phyloP scores from a whole-genome alignment of 306 rosid genomes.

The Glycine latifolia region DNA sequence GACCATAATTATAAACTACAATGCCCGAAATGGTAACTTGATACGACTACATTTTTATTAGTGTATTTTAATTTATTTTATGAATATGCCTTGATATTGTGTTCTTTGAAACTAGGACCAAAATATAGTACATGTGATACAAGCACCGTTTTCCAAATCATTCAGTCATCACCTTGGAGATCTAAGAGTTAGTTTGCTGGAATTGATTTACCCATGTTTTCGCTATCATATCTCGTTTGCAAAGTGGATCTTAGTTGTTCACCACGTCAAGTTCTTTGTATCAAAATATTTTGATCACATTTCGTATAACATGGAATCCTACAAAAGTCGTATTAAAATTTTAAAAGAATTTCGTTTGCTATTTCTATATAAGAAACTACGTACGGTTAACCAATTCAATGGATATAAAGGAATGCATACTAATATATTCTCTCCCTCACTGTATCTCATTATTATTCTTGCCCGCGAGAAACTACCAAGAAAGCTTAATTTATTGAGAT shows the following conservation, averaged over 20 bases:
- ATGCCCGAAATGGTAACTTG: not conserved
- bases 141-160: not conserved
- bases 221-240: slow-evolving; percentile 31
- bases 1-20: not conserved
- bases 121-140: slow-evolving; percentile 4
- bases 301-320: slow-evolving; percentile 26
- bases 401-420: not conserved
- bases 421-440: not conserved
- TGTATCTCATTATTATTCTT: slow-evolving; percentile 35
- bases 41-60: not conserved
- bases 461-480: slow-evolving; percentile 43
- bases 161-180: slow-evolving; percentile 16
- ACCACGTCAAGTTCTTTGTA: slow-evolving; percentile 40
- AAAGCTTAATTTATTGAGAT: slow-evolving; percentile 8
- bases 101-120: slow-evolving; percentile 28
- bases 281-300: slow-evolving; percentile 35
- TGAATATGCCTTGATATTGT: slow-evolving; percentile 4
- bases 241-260: slow-evolving; percentile 48
- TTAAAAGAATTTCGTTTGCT: not conserved
- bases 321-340: slow-evolving; percentile 17
- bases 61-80: not conserved
- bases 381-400: slow-evolving; percentile 5
- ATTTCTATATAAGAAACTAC: too few species aligned
- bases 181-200: slow-evolving; percentile 13
- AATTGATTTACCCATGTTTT: slow-evolving; percentile 22